A percentile compares a stretch with the other conserved stretches of the same genome.
Evolutionary conservation across 169 alveolate genomes (phyloP).

Genomic region (Plasmodium knowlesi): DNA sequence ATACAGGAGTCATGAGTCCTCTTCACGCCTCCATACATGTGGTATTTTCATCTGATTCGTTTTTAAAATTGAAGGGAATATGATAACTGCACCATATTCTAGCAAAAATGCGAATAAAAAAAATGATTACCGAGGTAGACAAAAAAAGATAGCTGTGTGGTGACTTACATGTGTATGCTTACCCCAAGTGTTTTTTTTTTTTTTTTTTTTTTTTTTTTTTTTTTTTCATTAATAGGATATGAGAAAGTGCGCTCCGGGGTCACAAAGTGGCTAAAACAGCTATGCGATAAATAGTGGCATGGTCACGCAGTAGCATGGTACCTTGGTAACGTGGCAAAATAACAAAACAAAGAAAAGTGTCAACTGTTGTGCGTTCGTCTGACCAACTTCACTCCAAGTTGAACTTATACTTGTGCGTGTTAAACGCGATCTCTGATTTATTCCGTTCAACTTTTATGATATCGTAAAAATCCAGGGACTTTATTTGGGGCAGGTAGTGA

Average conservation of each 20-base stretch:
- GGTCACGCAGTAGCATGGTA: neutral
- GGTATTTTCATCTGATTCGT: neutral
- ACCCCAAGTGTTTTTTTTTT: neutral
- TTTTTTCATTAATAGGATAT: neutral
- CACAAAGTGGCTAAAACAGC: neutral
- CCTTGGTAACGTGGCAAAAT: neutral
- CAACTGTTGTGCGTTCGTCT: neutral
- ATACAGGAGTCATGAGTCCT: neutral
- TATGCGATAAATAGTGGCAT: neutral
- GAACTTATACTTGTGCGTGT: constrained; percentile 66
- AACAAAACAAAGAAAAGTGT: neutral
- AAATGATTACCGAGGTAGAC: neutral
- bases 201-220: neutral
- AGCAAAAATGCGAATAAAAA: neutral
- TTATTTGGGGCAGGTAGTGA: constrained; percentile 71
- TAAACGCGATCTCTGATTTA: constrained; percentile 60
- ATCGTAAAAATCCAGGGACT: constrained; percentile 69
- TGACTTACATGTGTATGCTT: neutral
- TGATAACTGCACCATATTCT: neutral
- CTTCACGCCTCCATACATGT: neutral
- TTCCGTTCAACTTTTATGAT: constrained; percentile 57
- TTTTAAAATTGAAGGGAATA: neutral
- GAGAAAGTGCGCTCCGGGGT: neutral
- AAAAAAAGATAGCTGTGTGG: neutral
- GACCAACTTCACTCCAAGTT: constrained; percentile 22